Evolutionary conservation across 345 rosid genomes (phyloP), one percentile per base, ranked within the genome.

Genomic region (Gossypium mustelinum): DNA sequence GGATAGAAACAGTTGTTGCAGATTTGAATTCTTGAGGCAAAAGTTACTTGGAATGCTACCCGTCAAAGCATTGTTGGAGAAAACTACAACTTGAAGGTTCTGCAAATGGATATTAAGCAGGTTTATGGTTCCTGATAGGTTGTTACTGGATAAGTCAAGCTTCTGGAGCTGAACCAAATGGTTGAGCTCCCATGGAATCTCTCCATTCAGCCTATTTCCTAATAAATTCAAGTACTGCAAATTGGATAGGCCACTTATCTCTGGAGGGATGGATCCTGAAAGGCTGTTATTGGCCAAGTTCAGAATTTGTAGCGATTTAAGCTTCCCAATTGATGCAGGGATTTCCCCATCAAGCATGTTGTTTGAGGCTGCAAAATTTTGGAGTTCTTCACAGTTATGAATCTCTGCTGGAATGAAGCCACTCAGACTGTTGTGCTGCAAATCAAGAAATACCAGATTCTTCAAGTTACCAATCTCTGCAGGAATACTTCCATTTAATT

Each of bases 201-300:
- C 78, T 4, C 95, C 95, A 39, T 66, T 83, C 44, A 94, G 78
- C 47, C 79, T 79, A 77, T 92, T 94, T 11, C 87, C 85, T 9
- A 73, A 70, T 77, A 94, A 76, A 77, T 84, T 86, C 74, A 94
- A 68, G 87, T 89, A 86, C 58, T 59, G 63, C 81, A 94, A 82
- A 77, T 64, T 77, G 39, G 88, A 76, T 73, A 94, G 85, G 61
- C 70, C 82, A 41, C 94, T 79, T 75, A 94, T 75, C 77, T 88
- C 89, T 8, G 78, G 70, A 48, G 98, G 97, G 65, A 94, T 78
- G 47, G 81, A 61, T 3, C 98, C 90, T 2, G 94, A 81, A 65
- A 94, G 79, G 76, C 87, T 85, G 89, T 92, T 94, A 73, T 89
- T 89, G 13, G 85, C 94, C 86, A 92, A 68, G 81, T 91, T 92